Base-by-base conservation (phyloP, 805 yeast species). In the Cyberlindnera amylophila region DNA sequence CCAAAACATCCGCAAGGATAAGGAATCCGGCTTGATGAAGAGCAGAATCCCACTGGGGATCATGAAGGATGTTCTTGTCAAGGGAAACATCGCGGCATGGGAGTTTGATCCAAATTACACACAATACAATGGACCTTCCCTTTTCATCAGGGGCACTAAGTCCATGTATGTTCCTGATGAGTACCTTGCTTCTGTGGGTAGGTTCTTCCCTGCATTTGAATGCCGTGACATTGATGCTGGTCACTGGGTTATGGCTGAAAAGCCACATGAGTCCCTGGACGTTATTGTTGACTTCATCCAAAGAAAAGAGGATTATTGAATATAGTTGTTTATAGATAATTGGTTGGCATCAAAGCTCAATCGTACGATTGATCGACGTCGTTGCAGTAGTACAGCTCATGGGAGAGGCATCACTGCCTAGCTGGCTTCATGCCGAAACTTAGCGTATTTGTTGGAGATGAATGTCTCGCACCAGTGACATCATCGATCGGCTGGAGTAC, bases 171-270 rank as follows among this genome's bases (percentile, higher is more conserved):
- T 91, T 15, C 82, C 95, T 0, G 97, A 90, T 60, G 96, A 89
- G 46, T 77, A 75, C 21, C 60, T 89, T 17, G 81, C 85, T 0
- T 76, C 75, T 15, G 82, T 88, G 38, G 95, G 90, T 1, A 64
- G 67, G 42, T 86, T 76, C 56, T 91, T 88, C 65, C 97, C 97
- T 0, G 67, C 70, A 19, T 88, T 88, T 56, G 85, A 79, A 46
- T 64, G 86, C 12, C 69, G 75, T 34, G 96, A 85, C 55, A 67
- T 93, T 18, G 82, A 86, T 15, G 77, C 90, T 0, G 96, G 96
- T 2, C 99, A 91, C 62, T 91, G 97, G 96, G 76, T 90, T 13
- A 87, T 87, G 50, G 78, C 87, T 32, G 97, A 91, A 57, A 82
- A 83, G 51, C 96, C 98, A 1, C 53, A 67, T 7, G 95, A 82